Evolutionary conservation across 2,329 filamentous ascomycete genomes (phyloP), one percentile per base, ranked within the genome.

Genomic region (Penicillium concentricum): DNA sequence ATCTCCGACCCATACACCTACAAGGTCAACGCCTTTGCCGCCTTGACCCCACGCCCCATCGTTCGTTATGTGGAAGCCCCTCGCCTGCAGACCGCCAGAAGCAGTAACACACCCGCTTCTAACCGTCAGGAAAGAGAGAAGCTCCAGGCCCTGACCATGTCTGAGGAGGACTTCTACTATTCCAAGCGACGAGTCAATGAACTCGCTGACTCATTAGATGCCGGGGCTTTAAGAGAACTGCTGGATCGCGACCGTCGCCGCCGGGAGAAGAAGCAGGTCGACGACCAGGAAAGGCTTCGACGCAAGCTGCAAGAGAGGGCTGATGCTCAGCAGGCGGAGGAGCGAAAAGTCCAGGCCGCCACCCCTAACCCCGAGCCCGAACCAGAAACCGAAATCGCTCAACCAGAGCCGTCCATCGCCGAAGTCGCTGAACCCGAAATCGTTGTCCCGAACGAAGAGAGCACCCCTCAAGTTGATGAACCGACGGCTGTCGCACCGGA

Each of bases 191-290:
- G 80, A 34, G 83, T 89, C 44, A 84, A 87, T 57, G 83, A 84
- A 43, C 72, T 97, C 43, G 94, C 92, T 22, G 90, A 97, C 69
- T 88, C 90, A 57, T 81, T 99, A 53, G 91, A 91, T 74, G 89
- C 94, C 4, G 85, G 88, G 51, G 92, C 91, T 65, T 74, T 99
- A 38, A 84, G 93, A 57, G 90, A 96, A 70, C 80, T 97, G 30
- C 88, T 99, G 84, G 94, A 99, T 67, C 82, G 94, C 58, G 94
- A 99, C 69, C 83, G 87, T 63, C 85, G 92, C 67, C 84, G 94
- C 56, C 86, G 84, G 62, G 90, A 96, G 63, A 86, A 86, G 70
- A 92, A 90, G 74, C 84, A 82, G 51, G 82, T 84, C 60, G 87
- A 86, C 51, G 89, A 92, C 66, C 85, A 84, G 64, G 86, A 88